phyloP scores from a whole-genome alignment of 108 stramenopile genomes.

The Cyclotella baltica region DNA sequence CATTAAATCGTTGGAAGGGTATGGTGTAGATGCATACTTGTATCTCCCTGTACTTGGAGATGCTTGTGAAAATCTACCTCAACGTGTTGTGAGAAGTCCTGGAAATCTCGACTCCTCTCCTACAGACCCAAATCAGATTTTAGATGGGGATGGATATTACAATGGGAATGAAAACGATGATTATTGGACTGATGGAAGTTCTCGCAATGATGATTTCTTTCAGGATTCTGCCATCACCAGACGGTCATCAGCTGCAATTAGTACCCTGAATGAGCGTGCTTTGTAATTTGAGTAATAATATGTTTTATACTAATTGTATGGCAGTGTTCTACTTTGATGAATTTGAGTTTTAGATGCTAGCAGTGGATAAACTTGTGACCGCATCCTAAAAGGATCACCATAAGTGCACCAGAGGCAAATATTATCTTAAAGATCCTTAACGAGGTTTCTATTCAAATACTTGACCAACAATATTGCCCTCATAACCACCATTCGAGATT shows the following conservation, averaged over 20 bases:
- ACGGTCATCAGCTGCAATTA: conserved; percentile 20
- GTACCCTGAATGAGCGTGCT: conserved; percentile 41
- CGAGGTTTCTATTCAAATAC: too few relatives aligned
- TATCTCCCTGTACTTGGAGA: conserved; percentile 90
- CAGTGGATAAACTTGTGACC: too few relatives aligned
- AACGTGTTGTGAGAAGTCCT: conserved; percentile 72
- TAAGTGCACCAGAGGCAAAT: too few relatives aligned
- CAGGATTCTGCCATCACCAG: conserved; percentile 23
- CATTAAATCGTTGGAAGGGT: conserved; percentile 98
- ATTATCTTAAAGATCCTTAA: too few relatives aligned
- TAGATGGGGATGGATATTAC: conserved; percentile 37
- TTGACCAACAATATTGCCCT: too few relatives aligned
- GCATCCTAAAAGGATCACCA: too few relatives aligned
- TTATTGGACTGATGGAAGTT: conserved; percentile 32
- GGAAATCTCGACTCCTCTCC: conserved; percentile 72
- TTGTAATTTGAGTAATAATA: conserved; percentile 30
- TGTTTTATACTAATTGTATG: too few relatives aligned
- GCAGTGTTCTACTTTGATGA: too few relatives aligned
- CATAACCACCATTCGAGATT: too few relatives aligned
- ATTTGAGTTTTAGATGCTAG: too few relatives aligned
- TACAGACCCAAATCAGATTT: background rate
- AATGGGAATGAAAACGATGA: conserved; percentile 18
- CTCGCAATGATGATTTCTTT: conserved; percentile 43
- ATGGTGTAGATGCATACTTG: conserved; percentile 98
- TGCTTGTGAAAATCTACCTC: conserved; percentile 88